phyloP scores from a whole-genome alignment of 768 basidiomycete genomes.

The Russula dissimulans region DNA sequence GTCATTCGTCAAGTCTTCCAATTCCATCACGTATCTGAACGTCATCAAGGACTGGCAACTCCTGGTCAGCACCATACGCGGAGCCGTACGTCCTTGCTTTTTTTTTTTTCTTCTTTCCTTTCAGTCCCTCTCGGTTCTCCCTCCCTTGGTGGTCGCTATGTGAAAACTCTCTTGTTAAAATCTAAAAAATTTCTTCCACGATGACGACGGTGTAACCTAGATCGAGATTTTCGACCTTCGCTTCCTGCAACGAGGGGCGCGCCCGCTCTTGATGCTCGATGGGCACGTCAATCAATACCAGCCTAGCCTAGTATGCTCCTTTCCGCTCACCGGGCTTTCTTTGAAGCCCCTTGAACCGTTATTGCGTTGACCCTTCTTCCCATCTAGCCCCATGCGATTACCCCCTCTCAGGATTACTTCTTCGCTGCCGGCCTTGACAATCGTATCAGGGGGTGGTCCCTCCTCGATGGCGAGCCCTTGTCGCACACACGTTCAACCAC shows the following conservation, averaged over 20 bases:
- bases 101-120: not conserved
- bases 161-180: not conserved
- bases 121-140: too few species aligned
- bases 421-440: conserved; percentile 64
- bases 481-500: conserved; percentile 1
- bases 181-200: not conserved
- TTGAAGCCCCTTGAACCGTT: not conserved
- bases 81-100: conserved; percentile 36
- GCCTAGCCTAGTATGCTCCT: conserved; percentile 39
- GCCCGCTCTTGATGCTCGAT: conserved; percentile 38
- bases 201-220: conserved; percentile 27
- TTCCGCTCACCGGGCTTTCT: not conserved
- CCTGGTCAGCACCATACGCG: conserved; percentile 49
- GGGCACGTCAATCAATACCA: conserved; percentile 54
- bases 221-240: conserved; percentile 57
- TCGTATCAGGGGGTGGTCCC: conserved; percentile 59
- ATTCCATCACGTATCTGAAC: conserved; percentile 47
- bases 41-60: conserved; percentile 43
- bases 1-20: conserved; percentile 22
- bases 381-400: conserved; percentile 50
- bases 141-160: not conserved
- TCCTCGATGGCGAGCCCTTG: conserved; percentile 43
- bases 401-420: conserved; percentile 47
- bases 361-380: not conserved
- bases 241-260: conserved; percentile 30